Percentiles rank a stretch among this genome's conserved stretches.
Evolutionary conservation across 305 asterid species (phyloP).

Genomic region (Fraxinus greggii): DNA sequence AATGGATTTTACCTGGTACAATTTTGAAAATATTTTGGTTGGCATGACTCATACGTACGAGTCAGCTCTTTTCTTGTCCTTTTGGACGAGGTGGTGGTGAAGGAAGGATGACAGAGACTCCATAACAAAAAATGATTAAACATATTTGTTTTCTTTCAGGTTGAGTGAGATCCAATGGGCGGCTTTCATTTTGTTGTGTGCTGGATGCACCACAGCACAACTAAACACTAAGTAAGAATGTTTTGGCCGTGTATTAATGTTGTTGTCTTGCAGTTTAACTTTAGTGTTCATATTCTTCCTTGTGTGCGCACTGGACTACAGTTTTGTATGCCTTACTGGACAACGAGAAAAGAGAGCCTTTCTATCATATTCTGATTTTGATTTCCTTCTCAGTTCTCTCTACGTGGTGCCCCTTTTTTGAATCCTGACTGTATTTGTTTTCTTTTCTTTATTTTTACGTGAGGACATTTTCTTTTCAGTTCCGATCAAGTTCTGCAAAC

Average conservation of each 20-base stretch:
- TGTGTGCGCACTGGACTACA: background rate
- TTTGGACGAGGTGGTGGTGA: slow-evolving; percentile 24
- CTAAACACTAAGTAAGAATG: slow-evolving; percentile 79
- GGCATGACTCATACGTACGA: slow-evolving; percentile 9
- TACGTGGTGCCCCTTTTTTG: slow-evolving; percentile 15
- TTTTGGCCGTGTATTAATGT: slow-evolving; percentile 12
- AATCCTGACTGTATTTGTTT: slow-evolving; percentile 17
- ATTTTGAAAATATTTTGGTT: slow-evolving; percentile 5
- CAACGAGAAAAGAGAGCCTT: slow-evolving; percentile 6
- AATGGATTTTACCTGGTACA: background rate
- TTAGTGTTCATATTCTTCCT: background rate
- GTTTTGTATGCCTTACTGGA: background rate
- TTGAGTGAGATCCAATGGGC: slow-evolving; percentile 96
- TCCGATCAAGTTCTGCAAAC: slow-evolving; percentile 92
- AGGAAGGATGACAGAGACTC: slow-evolving; percentile 14
- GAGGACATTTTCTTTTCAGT: slow-evolving; percentile 49
- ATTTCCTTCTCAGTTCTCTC: slow-evolving; percentile 1
- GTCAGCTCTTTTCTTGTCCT: slow-evolving; percentile 14
- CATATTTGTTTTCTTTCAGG: slow-evolving; percentile 44
- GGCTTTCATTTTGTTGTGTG: slow-evolving; percentile 86
- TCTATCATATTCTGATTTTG: background rate
- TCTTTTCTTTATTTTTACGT: slow-evolving; percentile 22
- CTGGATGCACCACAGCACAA: slow-evolving; percentile 99
- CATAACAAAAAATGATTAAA: slow-evolving; percentile 14
- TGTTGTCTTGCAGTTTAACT: slow-evolving; percentile 10